Base-by-base conservation (phyloP, 805 yeast species). In the Saccharomycopsis sp. region DNA sequence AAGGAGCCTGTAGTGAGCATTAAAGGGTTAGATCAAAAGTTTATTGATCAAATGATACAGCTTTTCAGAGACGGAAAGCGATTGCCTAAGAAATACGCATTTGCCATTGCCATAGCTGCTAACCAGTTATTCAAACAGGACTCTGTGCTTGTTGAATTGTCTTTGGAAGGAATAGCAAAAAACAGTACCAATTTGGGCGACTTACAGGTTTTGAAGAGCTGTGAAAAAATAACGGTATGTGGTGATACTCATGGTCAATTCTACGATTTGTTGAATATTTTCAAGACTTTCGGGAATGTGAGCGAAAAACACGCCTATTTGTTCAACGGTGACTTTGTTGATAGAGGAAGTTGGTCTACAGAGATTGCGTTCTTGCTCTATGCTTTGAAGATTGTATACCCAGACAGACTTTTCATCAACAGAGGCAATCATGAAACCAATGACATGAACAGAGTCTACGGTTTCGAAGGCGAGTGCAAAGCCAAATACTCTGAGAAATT, bases 231-330 rank as follows among this genome's bases (percentile, higher is more conserved):
- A 53, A 89, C 97, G 0, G 88, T 94, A 8, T 94, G 96, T 65
- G 99, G 99, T 64, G 99, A 94, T 71, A 93, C 97, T 0, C 99
- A 94, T 70, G 99, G 99, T 47, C 99, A 94, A 72, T 91, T 87
- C 69, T 93, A 81, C 67, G 99, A 94, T 69, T 84, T 94, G 56
- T 72, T 93, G 66, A 86, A 91, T 68, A 78, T 94, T 56, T 93
- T 94, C 71, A 71, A 78, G 38, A 77, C 69, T 51, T 92, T 84
- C 68, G 98, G 98, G 15, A 72, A 77, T 65, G 96, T 93, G 0
- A 68, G 77, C 2, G 75, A 78, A 1, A 71, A 74, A 2, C 97
- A 92, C 69, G 78, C 84, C 2, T 94, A 89, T 69, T 72, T 94
- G 53, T 93, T 94, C 76, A 94, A 94, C 68, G 99, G 99, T 51